Conservation (phyloP, 208 protist species). For the Plasmodiophora brassicae region DNA sequence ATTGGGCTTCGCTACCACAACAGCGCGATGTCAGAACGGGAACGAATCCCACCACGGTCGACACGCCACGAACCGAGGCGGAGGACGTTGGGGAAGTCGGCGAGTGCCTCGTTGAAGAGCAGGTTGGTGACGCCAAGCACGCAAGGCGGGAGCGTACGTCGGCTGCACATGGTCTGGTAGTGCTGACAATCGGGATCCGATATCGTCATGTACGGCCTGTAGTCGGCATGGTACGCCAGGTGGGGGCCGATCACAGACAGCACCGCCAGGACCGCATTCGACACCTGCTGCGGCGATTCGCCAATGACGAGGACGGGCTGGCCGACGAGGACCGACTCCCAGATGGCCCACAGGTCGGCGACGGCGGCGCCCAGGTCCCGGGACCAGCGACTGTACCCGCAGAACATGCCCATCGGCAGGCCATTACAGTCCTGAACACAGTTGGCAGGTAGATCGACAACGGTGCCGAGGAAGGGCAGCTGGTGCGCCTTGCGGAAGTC, state of each 20-base stretch:
- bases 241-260: background rate
- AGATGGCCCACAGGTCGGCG: no score
- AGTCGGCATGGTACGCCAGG: background rate
- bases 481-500: background rate
- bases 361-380: no score
- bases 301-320: background rate
- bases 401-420: no score
- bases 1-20: no score
- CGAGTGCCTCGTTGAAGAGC: background rate
- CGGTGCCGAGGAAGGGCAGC: background rate
- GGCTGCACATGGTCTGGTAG: slow-evolving; percentile 12
- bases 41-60: background rate
- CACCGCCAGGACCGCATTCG: background rate
- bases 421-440: no score
- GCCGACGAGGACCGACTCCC: no score
- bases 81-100: background rate
- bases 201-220: background rate
- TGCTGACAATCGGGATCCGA: background rate
- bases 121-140: background rate
- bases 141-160: background rate
- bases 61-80: no score
- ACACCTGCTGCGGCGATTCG: background rate
- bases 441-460: no score
- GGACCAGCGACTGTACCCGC: no score
- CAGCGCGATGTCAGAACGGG: background rate